Evolutionary conservation across 148 eudicot genomes (phyloP), one percentile per base, ranked within the genome.

Genomic region (Suaeda aralocaspica): DNA sequence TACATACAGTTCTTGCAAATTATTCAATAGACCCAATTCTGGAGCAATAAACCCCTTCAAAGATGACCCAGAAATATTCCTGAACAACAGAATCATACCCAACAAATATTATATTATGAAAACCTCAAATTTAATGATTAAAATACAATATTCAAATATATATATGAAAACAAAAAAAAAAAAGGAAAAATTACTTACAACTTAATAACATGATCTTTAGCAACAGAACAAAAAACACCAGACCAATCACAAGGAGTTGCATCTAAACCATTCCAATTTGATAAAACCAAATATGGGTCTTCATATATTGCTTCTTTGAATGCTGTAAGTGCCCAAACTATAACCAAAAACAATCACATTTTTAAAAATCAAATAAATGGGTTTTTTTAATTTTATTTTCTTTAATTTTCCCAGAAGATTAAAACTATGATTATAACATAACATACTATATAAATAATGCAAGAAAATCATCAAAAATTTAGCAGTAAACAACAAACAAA

Each of bases 231-330:
- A 46, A 70, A 80, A 81, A 94, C 76, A 53, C 96, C 92, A 71
- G 72, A 39, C 97, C 99, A 94, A 52, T 78, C 82, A 81, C 97
- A 94, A 48, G 99, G 97, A 81, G 84, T 84, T 77, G 85, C 66
- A 77, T 90, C 99, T 69, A 91, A 71, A 45, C 78, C 76, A 74
- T 91, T 89, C 97, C 99, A 94, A 82, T 82, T 85, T 29, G 97
- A 83, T 75, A 94, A 81, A 82, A 81, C 88, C 66, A 89, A 70
- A 74, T 70, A 71, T 26, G 96, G 96, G 84, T 94, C 99, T 71
- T 94, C 97, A 76, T 83, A 84, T 76, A 94, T 86, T 15, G 96
- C 93, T 84, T 88, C 89, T 72, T 91, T 94, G 85, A 94, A 89
- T 16, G 89, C 69, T 67, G 74, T 80, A 19, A 94, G 88, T 46